Evolutionary conservation across 495 filamentous ascomycete species (phyloP), one percentile per base, ranked within the genome.

Genomic region (Talaromyces trachyspermus): DNA sequence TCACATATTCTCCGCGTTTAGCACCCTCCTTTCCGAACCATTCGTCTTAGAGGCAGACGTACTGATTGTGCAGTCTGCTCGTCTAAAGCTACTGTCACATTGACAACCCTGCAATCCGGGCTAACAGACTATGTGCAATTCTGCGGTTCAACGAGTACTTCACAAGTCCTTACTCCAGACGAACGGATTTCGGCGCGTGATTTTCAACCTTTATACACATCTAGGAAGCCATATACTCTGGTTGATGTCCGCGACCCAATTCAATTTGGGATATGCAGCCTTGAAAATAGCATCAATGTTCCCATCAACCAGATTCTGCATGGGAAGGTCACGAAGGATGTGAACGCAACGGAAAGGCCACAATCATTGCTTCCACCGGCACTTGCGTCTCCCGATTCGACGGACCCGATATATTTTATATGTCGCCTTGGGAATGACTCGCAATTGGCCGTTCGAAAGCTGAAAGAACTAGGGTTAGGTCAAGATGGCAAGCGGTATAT

Each of bases 391-490:
- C 11, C 9, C 0, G 54, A 65, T 2, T 57, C 58, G 5, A 56
- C 40, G 4, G 54, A 63, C 39, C 71, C 74, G 0, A 69, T 96
- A 8, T 86, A 87, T 56, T 80, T 95, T 2, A 73, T 98, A 0
- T 98, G 92, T 56, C 77, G 88, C 14, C 74, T 84, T 2, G 92
- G 92, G 2, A 88, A 95, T 53, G 92, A 98, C 59, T 95, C 88
- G 0, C 92, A 95, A 59, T 61, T 89, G 42, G 84, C 81, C 0
- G 80, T 88, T 0, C 75, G 74, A 56, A 82, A 71, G 58, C 51
- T 95, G 50, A 88, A 83, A 58, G 78, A 89, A 25, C 54, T 79
- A 30, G 81, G 81, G 3, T 46, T 85, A n/a, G 79, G 75, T 43
- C 58, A 63, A 18, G 61, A 62, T 10, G 81, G 81, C 1, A 63